Conservation (phyloP, 148 eudicot genomes). For the Persicaria tinctoria region DNA sequence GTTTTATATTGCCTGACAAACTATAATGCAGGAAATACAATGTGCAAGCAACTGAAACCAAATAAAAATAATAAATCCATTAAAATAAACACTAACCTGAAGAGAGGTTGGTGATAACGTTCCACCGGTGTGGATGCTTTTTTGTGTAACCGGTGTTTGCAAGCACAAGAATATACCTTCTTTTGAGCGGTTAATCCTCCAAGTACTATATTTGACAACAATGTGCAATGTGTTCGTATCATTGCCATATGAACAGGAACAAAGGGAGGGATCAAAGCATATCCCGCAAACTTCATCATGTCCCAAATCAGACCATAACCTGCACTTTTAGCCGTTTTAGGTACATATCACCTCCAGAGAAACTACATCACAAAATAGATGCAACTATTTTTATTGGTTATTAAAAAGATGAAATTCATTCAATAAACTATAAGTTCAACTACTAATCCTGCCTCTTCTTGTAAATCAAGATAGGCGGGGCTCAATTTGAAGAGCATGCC, state of each 20-base stretch:
- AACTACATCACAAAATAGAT: constrained; percentile 18
- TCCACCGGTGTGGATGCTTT: constrained; percentile 42
- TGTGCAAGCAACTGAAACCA: constrained; percentile 8
- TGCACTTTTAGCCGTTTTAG: constrained; percentile 19
- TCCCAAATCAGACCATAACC: constrained; percentile 45
- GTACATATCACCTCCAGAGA: constrained; percentile 41
- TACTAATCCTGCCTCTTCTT: neutral
- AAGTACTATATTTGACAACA: constrained; percentile 17
- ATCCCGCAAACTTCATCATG: constrained; percentile 71
- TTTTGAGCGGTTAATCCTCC: constrained; percentile 26
- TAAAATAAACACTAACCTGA: constrained; percentile 38
- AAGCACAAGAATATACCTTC: constrained; percentile 29
- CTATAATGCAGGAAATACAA: neutral
- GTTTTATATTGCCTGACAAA: constrained; percentile 2
- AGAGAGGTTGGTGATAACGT: constrained; percentile 68
- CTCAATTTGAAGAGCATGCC: neutral
- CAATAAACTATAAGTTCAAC: neutral
- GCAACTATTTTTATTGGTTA: no score
- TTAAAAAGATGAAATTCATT: neutral
- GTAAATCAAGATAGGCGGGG: neutral
- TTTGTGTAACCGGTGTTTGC: constrained; percentile 21
- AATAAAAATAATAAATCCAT: constrained; percentile 1
- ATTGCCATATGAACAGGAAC: constrained; percentile 43
- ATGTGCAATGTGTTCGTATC: constrained; percentile 35
- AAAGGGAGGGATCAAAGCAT: constrained; percentile 51